Base-by-base conservation (phyloP, 2,329 filamentous ascomycete species). In the Trichophyton equinum region DNA sequence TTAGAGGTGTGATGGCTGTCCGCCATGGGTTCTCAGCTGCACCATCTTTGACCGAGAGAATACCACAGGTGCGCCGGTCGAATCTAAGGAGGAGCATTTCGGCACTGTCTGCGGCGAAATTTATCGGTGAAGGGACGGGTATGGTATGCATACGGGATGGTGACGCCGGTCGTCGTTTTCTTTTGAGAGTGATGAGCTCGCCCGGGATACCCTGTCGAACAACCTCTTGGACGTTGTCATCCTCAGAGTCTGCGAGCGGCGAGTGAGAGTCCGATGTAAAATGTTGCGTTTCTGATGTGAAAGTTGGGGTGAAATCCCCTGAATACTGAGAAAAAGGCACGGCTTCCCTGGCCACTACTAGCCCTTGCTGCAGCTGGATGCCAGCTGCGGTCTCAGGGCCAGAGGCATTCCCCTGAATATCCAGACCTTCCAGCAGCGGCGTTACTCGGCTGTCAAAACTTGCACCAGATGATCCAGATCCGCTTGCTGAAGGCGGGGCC, bases 1-100 rank as follows among this genome's bases (percentile, higher is more conserved):
- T 83, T 56, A 89, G 72, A 1, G 86, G 85, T 84, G 85, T 87
- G n/a, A 89, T 77, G 53, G 86, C 75, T 4, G 81, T 87, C 30
- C 85, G 79, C 86, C 86, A 89, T 1, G 85, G 85, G 67, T 88
- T 89, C 66, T 88, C 86, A 1, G 78, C 81, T 5, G 80, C 78
- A 0, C 85, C 85, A 69, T 88, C 85, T 68, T 87, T 88, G 58
- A 88, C 78, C 0, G 85, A 88, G 20, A 88, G 75, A 57, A 89
- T 86, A 2, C 85, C 85, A 68, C 85, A 88, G 0, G 85, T 88
- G 61, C 85, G 76, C 64, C 78, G 79, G 67, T 87, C 82, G 67
- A 86, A 88, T 27, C 83, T 79, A 58, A 82, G 70, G 58, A 83
- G 80, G 22, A 88, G 73, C 76, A 83, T 82, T 64, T 87, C 85